Conservation (phyloP, 2,329 filamentous ascomycete species). For the Monosporascus sp. region DNA sequence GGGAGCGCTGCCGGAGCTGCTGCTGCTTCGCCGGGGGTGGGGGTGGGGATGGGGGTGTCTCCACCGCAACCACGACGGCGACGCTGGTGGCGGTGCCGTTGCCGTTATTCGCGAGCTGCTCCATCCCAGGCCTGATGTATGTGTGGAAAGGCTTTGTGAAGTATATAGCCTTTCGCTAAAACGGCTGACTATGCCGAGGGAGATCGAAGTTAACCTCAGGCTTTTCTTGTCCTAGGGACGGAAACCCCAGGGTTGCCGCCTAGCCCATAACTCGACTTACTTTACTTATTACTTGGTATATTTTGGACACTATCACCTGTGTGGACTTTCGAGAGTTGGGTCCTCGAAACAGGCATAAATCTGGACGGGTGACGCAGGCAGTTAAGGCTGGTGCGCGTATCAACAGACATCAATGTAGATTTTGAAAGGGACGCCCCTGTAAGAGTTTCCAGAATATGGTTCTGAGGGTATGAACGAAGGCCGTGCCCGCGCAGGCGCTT, state of each 20-base stretch:
- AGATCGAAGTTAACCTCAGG: too few species aligned
- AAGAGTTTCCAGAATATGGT: slow-evolving; percentile 11
- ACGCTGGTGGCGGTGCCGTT: slow-evolving; percentile 13
- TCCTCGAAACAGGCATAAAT: slow-evolving; percentile 54
- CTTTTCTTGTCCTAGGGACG: too few species aligned
- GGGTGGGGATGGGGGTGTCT: neutral
- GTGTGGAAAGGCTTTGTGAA: too few species aligned
- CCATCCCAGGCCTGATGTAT: slow-evolving; percentile 34
- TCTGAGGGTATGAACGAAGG: slow-evolving; percentile 1
- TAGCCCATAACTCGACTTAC: slow-evolving; percentile 16
- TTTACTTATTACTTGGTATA: slow-evolving; percentile 40
- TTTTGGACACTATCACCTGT: slow-evolving; percentile 53
- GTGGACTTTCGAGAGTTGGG: slow-evolving; percentile 49
- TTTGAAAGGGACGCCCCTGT: slow-evolving; percentile 20
- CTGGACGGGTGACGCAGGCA: slow-evolving; percentile 52
- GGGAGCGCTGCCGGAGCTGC: slow-evolving; percentile 31
- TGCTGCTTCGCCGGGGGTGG: slow-evolving; percentile 13
- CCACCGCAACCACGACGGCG: neutral
- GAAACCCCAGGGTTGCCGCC: neutral
- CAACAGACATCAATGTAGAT: slow-evolving; percentile 56
- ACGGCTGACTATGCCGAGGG: too few species aligned
- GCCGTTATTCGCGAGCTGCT: slow-evolving; percentile 28
- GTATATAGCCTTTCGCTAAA: too few species aligned
- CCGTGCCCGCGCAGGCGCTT: slow-evolving; percentile 8
- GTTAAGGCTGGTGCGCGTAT: slow-evolving; percentile 50